Percentiles rank a stretch among this genome's conserved stretches.
phyloP scores from a whole-genome alignment of 108 stramenopile species.

The Fistulifera solaris region DNA sequence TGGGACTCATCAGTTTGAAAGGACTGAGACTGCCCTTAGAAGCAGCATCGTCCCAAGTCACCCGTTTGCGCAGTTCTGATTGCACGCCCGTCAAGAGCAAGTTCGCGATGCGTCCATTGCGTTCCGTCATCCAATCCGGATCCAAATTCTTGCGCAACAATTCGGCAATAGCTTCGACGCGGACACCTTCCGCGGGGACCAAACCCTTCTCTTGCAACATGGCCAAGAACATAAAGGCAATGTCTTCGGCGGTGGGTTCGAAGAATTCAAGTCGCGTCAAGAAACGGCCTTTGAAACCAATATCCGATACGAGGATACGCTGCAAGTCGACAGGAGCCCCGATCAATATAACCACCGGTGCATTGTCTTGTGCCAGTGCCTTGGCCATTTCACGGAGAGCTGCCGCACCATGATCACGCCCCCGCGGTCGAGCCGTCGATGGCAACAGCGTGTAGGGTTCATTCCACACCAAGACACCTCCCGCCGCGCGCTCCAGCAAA shows the following conservation, averaged over 20 bases:
- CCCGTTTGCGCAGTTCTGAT: slow-evolving; percentile 53
- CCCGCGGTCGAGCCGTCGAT: slow-evolving; percentile 63
- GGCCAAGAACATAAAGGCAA: slow-evolving; percentile 73
- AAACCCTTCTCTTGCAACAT: slow-evolving; percentile 59
- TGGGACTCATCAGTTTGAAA: slow-evolving; percentile 61
- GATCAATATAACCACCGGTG: slow-evolving; percentile 63
- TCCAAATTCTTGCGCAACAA: slow-evolving; percentile 62
- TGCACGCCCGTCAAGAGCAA: slow-evolving; percentile 62
- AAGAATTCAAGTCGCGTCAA: slow-evolving; percentile 70
- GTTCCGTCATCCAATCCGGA: slow-evolving; percentile 74
- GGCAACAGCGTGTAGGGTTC: slow-evolving; percentile 79
- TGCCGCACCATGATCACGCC: slow-evolving; percentile 75
- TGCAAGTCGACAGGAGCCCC: slow-evolving; percentile 68
- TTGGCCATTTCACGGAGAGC: slow-evolving; percentile 68
- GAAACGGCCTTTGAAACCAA: slow-evolving; percentile 75
- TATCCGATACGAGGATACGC: slow-evolving; percentile 61
- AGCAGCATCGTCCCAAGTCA: slow-evolving; percentile 42
- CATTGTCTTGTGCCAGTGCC: slow-evolving; percentile 40
- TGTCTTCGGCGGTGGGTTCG: slow-evolving; percentile 59
- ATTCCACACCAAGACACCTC: slow-evolving; percentile 74
- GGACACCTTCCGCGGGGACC: slow-evolving; percentile 64
- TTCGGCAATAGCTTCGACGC: slow-evolving; percentile 61
- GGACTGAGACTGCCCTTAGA: slow-evolving; percentile 35
- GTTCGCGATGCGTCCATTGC: slow-evolving; percentile 75
- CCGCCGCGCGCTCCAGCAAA: slow-evolving; percentile 56